Evolutionary conservation across 331 rosid species (phyloP), one percentile per base, ranked within the genome.

Genomic region (Arachis monticola): DNA sequence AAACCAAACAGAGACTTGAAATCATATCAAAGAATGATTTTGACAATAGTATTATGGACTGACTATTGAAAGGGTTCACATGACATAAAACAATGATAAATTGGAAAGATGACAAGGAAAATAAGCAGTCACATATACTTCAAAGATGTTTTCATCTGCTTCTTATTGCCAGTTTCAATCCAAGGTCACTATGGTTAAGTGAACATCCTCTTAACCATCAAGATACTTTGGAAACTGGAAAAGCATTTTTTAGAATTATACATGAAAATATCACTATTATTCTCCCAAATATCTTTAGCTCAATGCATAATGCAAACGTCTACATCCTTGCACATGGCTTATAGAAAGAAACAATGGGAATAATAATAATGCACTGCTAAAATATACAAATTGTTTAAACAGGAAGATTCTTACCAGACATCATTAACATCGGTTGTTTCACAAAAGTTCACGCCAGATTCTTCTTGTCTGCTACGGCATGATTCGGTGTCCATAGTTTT

Each of bases 401-500:
- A 72, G 60, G 44, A 27, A 22, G 32, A 55, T 52, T n/a, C 82
- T 51, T 90, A 95, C 97, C 97, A 92, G 83, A 89, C 90, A 77
- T 85, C 87, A 81, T 95, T 86, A 52, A 77, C 76, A 68, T 85
- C 91, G 2, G 83, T 42, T 38, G 91, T 74, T 55, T 87, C 79
- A 70, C 97, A 92, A 66, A 90, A 82, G 55, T 75, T 82, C 55
- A 72, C 93, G 58, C 59, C 78, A 51, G 96, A 82, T 67, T 73
- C 90, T 79, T 86, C 96, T 69, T 83, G 86, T 87, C 89, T 85
- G 61, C 81, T 80, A n/a, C 79, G 81, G 57, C 97, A 95, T 74
- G 99, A 86, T 58, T 90, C 90, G 45, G 86, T 27, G 74, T 86
- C 88, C 6, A 87, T 65, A 61, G 87, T 88, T 86, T 95, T 92